phyloP scores from a whole-genome alignment of 2,329 filamentous ascomycete genomes.

The Paecilomyces formosus region DNA sequence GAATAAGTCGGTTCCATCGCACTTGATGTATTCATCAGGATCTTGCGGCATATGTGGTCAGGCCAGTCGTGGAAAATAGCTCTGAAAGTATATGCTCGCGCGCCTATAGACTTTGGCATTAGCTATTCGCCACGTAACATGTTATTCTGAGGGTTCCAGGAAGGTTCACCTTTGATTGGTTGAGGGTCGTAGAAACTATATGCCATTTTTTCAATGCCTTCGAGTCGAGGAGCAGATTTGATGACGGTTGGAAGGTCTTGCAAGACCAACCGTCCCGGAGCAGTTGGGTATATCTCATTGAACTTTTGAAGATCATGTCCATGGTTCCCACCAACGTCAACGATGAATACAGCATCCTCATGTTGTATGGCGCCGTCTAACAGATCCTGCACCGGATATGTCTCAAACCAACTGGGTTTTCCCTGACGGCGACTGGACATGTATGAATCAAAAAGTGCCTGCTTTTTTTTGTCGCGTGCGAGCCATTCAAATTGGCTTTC shows the following conservation, averaged over 20 bases:
- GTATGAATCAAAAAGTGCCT: conserved; percentile 24
- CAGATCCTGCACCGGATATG: conserved; percentile 19
- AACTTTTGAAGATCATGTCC: conserved; percentile 31
- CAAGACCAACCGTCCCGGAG: conserved; percentile 28
- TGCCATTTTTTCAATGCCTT: conserved; percentile 21
- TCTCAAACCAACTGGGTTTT: conserved; percentile 22
- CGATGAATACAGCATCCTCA: conserved; percentile 13
- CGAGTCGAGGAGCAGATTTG: conserved; percentile 1
- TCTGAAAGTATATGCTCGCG: conserved; percentile 29
- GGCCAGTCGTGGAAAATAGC: conserved; percentile 33
- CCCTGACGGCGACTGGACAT: conserved; percentile 26
- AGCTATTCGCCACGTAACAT: not conserved
- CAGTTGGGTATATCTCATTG: conserved; percentile 20
- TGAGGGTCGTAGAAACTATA: conserved; percentile 27
- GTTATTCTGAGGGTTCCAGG: not conserved
- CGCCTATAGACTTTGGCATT: conserved; percentile 11
- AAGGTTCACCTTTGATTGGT: conserved; percentile 17
- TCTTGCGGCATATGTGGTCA: conserved; percentile 23
- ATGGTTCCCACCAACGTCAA: conserved; percentile 37
- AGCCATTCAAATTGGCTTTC: conserved; percentile 28
- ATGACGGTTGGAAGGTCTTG: conserved; percentile 32
- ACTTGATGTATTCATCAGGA: conserved; percentile 22
- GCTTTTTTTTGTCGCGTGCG: conserved; percentile 15
- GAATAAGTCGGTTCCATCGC: conserved; percentile 25
- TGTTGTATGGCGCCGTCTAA: conserved; percentile 5